phyloP scores from a whole-genome alignment of 345 rosid genomes.

The Garcia nutans region DNA sequence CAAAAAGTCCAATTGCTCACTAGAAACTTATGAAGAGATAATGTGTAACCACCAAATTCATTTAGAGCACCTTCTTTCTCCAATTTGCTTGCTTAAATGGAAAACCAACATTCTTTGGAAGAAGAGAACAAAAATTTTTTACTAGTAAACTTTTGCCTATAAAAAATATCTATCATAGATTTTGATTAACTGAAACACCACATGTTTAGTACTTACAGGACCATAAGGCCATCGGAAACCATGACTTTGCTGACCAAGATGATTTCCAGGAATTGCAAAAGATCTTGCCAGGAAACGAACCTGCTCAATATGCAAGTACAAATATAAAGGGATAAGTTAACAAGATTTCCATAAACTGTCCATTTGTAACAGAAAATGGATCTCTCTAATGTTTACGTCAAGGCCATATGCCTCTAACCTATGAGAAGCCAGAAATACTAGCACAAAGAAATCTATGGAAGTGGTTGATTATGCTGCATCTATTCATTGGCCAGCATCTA shows the following conservation, averaged over 20 bases:
- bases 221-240: conserved; percentile 99
- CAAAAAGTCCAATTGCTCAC: conserved; percentile 7
- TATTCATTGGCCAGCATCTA: no score
- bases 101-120: not conserved
- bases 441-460: not conserved
- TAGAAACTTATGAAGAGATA: not conserved
- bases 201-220: conserved; percentile 51
- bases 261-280: conserved; percentile 92
- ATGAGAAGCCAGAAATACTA: not conserved
- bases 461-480: no score
- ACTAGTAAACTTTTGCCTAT: not conserved
- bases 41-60: not conserved
- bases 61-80: not conserved
- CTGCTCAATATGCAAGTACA: conserved; percentile 33
- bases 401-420: not conserved
- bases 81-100: not conserved
- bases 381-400: not conserved
- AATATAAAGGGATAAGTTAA: conserved; percentile 1
- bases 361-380: conserved; percentile 1
- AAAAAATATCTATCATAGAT: not conserved
- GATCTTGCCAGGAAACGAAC: conserved; percentile 94
- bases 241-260: conserved; percentile 94
- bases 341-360: conserved; percentile 2
- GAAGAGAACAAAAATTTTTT: not conserved
- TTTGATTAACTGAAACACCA: not conserved